phyloP scores from a whole-genome alignment of 768 basidiomycete species.

The Trametes punicea region DNA sequence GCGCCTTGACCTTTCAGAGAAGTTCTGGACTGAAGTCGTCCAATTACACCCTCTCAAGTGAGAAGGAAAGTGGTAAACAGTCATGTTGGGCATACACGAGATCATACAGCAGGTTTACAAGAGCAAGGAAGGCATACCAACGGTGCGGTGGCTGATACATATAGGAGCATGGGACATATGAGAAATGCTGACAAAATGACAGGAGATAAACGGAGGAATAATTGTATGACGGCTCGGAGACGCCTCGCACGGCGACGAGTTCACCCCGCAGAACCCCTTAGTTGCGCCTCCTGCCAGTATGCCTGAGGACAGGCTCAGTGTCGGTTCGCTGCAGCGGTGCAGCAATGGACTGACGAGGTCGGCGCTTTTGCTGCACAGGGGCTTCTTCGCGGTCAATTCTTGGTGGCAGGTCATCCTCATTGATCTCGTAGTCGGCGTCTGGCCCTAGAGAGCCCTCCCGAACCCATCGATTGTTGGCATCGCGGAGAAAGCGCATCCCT shows the following conservation, averaged over 20 bases:
- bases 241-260: background rate
- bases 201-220: no score
- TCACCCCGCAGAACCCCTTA: background rate
- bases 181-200: background rate
- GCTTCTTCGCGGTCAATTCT: background rate
- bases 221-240: background rate
- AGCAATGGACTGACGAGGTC: background rate
- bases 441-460: constrained; percentile 3
- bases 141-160: background rate
- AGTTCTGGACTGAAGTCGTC: no score
- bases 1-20: no score
- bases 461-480: background rate
- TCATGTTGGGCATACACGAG: no score
- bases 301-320: background rate
- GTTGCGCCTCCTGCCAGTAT: background rate
- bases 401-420: background rate
- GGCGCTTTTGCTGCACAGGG: background rate
- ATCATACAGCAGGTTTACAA: no score
- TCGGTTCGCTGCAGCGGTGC: constrained; percentile 1
- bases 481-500: constrained; percentile 5
- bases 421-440: background rate
- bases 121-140: no score
- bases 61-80: no score
- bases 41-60: no score
- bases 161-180: background rate